phyloP scores from a whole-genome alignment of 2,329 filamentous ascomycete genomes.

The Colletotrichum viniferum region DNA sequence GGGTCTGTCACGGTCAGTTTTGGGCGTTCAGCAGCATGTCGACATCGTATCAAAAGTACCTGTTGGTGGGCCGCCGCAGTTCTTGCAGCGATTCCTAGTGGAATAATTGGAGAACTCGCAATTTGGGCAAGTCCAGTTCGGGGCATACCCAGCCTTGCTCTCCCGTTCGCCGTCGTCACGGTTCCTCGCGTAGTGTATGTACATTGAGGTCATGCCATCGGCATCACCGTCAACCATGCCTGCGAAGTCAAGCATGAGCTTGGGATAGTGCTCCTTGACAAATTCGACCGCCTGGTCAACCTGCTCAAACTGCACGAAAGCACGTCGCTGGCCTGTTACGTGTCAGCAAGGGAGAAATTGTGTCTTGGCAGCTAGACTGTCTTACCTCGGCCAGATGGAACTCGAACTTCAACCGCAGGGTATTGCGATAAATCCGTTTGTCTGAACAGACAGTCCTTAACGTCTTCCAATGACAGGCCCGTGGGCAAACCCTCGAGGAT shows the following conservation, averaged over 20 bases:
- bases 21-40: background rate
- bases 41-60: background rate
- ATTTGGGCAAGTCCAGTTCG: slow-evolving; percentile 36
- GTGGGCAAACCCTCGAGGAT: slow-evolving; percentile 59
- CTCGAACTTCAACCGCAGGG: slow-evolving; percentile 41
- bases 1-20: slow-evolving; percentile 1
- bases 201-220: slow-evolving; percentile 40
- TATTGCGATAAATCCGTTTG: slow-evolving; percentile 39
- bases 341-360: background rate
- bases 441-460: slow-evolving; percentile 43
- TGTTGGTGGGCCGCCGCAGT: slow-evolving; percentile 31
- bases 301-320: slow-evolving; percentile 47
- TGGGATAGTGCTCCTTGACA: slow-evolving; percentile 47
- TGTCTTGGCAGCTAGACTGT: too few species aligned
- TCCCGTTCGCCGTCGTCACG: slow-evolving; percentile 37
- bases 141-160: slow-evolving; percentile 12
- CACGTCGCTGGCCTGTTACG: slow-evolving; percentile 37
- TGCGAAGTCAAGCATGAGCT: slow-evolving; percentile 38
- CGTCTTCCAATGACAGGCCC: slow-evolving; percentile 54
- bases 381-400: slow-evolving; percentile 30
- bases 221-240: slow-evolving; percentile 41
- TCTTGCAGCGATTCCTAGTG: slow-evolving; percentile 40
- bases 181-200: slow-evolving; percentile 45
- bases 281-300: slow-evolving; percentile 44
- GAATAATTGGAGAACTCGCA: slow-evolving; percentile 46